These are phyloP conservation scores for Neurospora sp. DNA, from an alignment of 495 filamentous ascomycete genomes.

Conservation along the genomic window DNA sequence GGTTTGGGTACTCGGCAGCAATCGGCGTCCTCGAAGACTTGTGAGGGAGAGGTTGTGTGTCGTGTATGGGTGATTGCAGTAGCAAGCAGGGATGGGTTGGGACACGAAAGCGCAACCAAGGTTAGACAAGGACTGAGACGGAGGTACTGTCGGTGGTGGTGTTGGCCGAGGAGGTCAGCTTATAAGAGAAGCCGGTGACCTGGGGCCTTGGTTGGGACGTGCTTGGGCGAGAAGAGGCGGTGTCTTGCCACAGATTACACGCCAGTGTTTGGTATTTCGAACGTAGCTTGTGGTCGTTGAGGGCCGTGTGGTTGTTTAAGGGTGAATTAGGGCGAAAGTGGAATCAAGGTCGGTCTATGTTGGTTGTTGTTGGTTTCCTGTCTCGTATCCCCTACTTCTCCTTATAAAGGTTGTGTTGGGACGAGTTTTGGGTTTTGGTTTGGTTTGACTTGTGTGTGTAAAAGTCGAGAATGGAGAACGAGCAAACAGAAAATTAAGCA, in stretches of 20 bases:
- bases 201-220: neutral
- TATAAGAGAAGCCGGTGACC: neutral
- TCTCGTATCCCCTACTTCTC: neutral
- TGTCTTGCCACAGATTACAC: neutral
- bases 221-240: neutral
- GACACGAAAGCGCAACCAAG: neutral
- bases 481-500: neutral
- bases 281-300: neutral
- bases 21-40: conserved; percentile 1
- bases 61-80: conserved; percentile 6
- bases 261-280: neutral
- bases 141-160: neutral
- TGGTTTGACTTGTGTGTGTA: neutral
- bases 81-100: neutral
- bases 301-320: neutral
- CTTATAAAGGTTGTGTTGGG: neutral
- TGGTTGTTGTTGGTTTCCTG: neutral
- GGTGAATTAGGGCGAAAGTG: neutral
- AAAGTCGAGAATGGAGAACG: neutral
- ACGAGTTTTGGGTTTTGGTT: neutral
- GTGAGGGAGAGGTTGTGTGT: neutral
- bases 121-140: conserved; percentile 2
- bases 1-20: conserved; percentile 2
- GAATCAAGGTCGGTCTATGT: neutral
- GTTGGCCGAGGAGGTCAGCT: neutral